Base-by-base conservation (phyloP, 495 filamentous ascomycete species). In the Niebla homalea region DNA sequence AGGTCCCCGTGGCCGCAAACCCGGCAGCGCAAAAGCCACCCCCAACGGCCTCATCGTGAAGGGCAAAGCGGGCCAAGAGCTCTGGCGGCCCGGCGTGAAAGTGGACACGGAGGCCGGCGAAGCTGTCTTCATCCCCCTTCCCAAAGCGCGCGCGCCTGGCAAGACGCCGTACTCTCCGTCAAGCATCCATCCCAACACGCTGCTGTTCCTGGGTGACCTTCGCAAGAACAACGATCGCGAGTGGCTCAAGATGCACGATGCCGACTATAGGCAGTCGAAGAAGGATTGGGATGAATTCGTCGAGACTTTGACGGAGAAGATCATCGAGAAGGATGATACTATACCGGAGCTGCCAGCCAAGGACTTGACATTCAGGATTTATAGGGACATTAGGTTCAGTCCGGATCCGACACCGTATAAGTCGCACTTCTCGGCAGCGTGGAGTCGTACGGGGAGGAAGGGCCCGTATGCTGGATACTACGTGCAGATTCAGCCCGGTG, bases 391-490 rank as follows among this genome's bases (percentile, higher is more conserved):
- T 20, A 70, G 85, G 18, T 90, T 89, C 61, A 80, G 69, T 61
- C 77, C 84, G 20, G 82, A 93, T 56, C 84, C 75, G 29, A 89
- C 86, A 2, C 87, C 87, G 1, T 94, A 94, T 64, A 94, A 92
- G 78, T 76, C 84, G 32, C 79, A 87, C 66, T 90, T 85, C 67
- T 84, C 83, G 5, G 87, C 84, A 29, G 85, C 84, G 41, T 94
- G 84, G 83, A 89, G 83, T 42, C 78, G 86, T 14, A 93, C 87
- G 1, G 87, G 88, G 19, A 74, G 83, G 43, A 92, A 93, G 60
- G 85, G 88, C 8, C 82, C 85, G 32, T 92, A 92, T 61, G 86
- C 86, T 14, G 81, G 77, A 49, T 93, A 94, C 62, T 92, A 90
- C 67, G 66, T 84, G 12, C 80, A 83, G 54, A 69, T 81, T 46